Evolutionary conservation across 2,329 filamentous ascomycete species (phyloP).

Genomic region (Gnomoniopsis sp.): DNA sequence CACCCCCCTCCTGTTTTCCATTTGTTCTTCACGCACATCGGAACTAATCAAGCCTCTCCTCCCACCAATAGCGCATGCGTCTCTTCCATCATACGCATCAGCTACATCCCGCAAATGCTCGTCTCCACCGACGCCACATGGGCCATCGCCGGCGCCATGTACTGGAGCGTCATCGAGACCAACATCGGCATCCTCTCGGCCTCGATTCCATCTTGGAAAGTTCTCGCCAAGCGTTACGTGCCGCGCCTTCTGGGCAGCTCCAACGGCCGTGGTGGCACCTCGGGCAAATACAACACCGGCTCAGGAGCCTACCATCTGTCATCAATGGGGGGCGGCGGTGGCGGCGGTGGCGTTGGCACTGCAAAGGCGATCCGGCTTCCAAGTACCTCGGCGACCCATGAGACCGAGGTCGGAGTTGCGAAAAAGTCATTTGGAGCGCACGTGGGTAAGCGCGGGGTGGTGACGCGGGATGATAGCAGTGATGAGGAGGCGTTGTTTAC

Average conservation of each 20-base stretch:
- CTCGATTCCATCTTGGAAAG: slow-evolving; percentile 33
- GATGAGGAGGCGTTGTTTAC: slow-evolving; percentile 7
- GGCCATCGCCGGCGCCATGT: slow-evolving; percentile 37
- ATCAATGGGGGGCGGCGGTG: slow-evolving; percentile 11
- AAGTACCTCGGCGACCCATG: background rate
- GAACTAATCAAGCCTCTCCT: too few relatives aligned
- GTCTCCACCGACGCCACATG: slow-evolving; percentile 31
- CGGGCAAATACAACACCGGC: slow-evolving; percentile 1
- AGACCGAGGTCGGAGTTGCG: background rate
- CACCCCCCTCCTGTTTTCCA: background rate
- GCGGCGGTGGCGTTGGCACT: background rate
- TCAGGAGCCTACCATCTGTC: slow-evolving; percentile 12
- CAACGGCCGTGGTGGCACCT: slow-evolving; percentile 18
- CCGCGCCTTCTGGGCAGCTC: slow-evolving; percentile 31
- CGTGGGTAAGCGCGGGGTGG: background rate
- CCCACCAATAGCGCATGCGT: slow-evolving; percentile 35
- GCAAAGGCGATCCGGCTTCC: background rate
- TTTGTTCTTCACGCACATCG: too few relatives aligned
- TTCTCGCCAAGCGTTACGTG: slow-evolving; percentile 33
- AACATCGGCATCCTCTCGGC: slow-evolving; percentile 34
- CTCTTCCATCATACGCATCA: slow-evolving; percentile 44
- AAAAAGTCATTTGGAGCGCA: background rate
- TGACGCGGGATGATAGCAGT: background rate
- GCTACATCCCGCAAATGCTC: slow-evolving; percentile 40
- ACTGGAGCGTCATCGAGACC: slow-evolving; percentile 34